A percentile compares a stretch with the other conserved stretches of the same genome.
phyloP scores from a whole-genome alignment of 129 eudicot species.

The carrot (Daucus carota) region DNA sequence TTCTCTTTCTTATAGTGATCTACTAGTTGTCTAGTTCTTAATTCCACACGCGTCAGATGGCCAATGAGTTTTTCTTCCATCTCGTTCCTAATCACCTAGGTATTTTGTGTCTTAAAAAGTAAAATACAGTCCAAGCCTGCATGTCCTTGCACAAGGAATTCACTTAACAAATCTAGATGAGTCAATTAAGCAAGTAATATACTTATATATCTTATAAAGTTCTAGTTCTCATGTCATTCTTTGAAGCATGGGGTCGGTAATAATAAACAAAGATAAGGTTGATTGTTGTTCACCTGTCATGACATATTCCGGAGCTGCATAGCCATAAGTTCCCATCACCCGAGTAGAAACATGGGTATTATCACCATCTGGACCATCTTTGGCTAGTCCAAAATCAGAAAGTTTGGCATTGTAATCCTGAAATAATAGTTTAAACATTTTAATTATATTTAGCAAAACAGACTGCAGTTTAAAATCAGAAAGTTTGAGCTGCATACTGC shows the following conservation, averaged over 20 bases:
- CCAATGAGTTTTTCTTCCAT: not conserved
- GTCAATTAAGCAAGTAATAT: not conserved
- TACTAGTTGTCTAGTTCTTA: no score
- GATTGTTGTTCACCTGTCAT: constrained; percentile 51
- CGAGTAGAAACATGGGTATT: constrained; percentile 86
- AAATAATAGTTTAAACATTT: not conserved
- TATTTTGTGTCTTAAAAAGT: not conserved
- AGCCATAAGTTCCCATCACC: constrained; percentile 90
- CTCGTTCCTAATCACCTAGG: not conserved
- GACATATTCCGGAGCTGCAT: constrained; percentile 92
- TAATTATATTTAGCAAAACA: not conserved
- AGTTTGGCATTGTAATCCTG: constrained; percentile 94
- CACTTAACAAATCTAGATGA: not conserved
- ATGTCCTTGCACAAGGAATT: not conserved
- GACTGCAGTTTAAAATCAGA: not conserved
- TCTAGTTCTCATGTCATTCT: not conserved
- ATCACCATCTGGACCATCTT: constrained; percentile 92
- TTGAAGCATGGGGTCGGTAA: not conserved
- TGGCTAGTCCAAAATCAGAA: constrained; percentile 98
- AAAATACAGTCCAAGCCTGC: not conserved
- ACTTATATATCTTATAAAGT: not conserved
- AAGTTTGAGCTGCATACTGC: constrained; percentile 43
- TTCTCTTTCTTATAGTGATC: no score
- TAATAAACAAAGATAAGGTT: constrained; percentile 6
- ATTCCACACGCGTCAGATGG: not conserved